These are phyloP conservation scores for Raphanus raphanistrum DNA, from an alignment of 345 rosid genomes.

Conservation along the genomic window DNA sequence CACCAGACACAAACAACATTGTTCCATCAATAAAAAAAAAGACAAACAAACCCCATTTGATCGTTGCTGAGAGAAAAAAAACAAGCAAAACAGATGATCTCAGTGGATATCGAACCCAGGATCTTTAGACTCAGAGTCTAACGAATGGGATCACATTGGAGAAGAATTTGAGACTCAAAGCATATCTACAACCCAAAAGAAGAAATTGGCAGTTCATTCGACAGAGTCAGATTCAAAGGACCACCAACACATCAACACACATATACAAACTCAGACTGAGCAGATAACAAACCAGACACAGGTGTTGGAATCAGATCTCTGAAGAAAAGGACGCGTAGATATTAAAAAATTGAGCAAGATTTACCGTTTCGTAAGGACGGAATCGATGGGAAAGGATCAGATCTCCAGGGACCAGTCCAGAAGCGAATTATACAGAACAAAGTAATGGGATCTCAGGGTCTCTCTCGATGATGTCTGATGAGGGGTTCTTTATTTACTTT, in stretches of 20 bases:
- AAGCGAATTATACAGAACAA: conserved; percentile 5
- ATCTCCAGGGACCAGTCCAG: conserved; percentile 21
- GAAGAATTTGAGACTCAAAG: not conserved
- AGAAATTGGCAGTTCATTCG: conserved; percentile 16
- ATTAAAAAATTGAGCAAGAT: not conserved
- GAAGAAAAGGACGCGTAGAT: not conserved
- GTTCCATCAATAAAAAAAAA: not conserved
- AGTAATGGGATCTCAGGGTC: conserved; percentile 17
- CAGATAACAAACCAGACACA: conserved; percentile 16
- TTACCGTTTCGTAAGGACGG: conserved; percentile 26
- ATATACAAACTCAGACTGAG: not conserved
- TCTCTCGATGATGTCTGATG: not conserved
- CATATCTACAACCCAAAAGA: conserved; percentile 30
- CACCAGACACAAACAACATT: conserved; percentile 29
- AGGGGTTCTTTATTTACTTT: not conserved
- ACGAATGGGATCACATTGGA: conserved; percentile 72
- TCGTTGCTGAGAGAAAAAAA: not conserved
- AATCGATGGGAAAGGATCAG: conserved; percentile 6
- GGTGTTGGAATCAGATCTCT: conserved; percentile 15
- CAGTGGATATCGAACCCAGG: conserved; percentile 99
- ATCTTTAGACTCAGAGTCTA: conserved; percentile 99
- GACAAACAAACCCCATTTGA: not conserved
- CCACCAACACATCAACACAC: conserved; percentile 4
- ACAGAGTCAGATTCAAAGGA: conserved; percentile 25
- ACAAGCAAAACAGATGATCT: conserved; percentile 47